phyloP scores from a whole-genome alignment of 192 early-diverging fungal genomes.

The Gryganskiella cystojenkinii region DNA sequence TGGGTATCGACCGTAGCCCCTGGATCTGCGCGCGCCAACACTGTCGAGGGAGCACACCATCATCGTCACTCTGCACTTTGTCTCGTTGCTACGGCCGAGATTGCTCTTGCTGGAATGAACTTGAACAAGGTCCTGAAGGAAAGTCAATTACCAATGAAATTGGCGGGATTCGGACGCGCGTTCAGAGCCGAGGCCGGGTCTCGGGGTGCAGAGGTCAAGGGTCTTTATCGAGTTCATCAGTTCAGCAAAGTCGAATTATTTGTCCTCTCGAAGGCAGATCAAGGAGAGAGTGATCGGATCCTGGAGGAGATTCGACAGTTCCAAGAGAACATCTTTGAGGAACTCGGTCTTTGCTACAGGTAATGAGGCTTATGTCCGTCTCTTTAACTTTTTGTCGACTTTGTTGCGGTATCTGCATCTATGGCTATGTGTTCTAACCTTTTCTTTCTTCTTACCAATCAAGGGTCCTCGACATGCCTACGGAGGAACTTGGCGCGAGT shows the following conservation, averaged over 20 bases:
- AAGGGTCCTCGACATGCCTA: conserved; percentile 93
- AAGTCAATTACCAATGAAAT: conserved; percentile 71
- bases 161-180: conserved; percentile 87
- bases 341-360: conserved; percentile 83
- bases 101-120: conserved; percentile 90
- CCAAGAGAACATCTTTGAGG: conserved; percentile 79
- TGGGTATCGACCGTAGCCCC: conserved; percentile 59
- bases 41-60: conserved; percentile 19
- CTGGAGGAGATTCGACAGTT: conserved; percentile 78
- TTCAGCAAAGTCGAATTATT: conserved; percentile 96
- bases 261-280: conserved; percentile 68
- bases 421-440: not conserved
- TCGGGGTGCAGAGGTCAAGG: conserved; percentile 84
- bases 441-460: not conserved
- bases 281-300: conserved; percentile 67
- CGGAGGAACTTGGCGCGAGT: conserved; percentile 90
- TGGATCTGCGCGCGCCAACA: conserved; percentile 25
- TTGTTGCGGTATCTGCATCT: not conserved
- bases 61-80: conserved; percentile 67
- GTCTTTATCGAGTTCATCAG: conserved; percentile 93
- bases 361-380: no score
- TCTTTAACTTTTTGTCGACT: not conserved
- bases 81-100: conserved; percentile 90
- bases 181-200: conserved; percentile 93
- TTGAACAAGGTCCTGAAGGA: conserved; percentile 69